Conservation (phyloP, 192 early-diverging fungal genomes). For the Coemansia guatemalensis region DNA sequence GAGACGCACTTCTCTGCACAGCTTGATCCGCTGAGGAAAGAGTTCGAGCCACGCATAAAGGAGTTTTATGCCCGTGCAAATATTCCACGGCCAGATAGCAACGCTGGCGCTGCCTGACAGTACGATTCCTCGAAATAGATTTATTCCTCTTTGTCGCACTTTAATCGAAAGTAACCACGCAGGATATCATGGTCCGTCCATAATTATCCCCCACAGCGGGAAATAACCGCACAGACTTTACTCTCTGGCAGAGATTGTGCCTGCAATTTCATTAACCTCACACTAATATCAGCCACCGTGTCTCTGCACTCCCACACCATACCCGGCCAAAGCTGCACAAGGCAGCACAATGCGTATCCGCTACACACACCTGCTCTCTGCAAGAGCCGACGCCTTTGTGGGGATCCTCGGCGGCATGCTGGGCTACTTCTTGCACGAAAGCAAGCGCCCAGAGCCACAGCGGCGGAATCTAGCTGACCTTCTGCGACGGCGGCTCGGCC, state of each 20-base stretch:
- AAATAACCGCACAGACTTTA: background rate
- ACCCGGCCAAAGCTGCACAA: background rate
- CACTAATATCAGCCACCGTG: background rate
- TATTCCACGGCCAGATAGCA: background rate
- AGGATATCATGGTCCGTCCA: background rate
- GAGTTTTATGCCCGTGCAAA: constrained; percentile 11
- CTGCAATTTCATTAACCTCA: too few species aligned
- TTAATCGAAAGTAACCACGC: background rate
- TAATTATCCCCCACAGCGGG: background rate
- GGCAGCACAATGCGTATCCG: constrained; percentile 21
- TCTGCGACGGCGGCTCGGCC: constrained; percentile 18
- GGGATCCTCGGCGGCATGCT: constrained; percentile 38
- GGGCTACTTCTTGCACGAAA: constrained; percentile 49
- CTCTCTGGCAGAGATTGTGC: background rate
- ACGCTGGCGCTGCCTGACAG: background rate
- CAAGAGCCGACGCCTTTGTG: constrained; percentile 30
- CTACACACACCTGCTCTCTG: constrained; percentile 47
- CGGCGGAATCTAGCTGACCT: constrained; percentile 33
- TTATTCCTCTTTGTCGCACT: background rate
- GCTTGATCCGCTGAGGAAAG: constrained; percentile 8
- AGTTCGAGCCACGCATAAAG: constrained; percentile 1
- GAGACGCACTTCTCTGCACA: constrained; percentile 23
- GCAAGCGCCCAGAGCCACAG: constrained; percentile 25
- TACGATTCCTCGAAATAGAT: background rate
- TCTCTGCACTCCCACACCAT: background rate